Base-by-base conservation (phyloP, 192 early-diverging fungal species). In the Phlyctochytrium arcticum region DNA sequence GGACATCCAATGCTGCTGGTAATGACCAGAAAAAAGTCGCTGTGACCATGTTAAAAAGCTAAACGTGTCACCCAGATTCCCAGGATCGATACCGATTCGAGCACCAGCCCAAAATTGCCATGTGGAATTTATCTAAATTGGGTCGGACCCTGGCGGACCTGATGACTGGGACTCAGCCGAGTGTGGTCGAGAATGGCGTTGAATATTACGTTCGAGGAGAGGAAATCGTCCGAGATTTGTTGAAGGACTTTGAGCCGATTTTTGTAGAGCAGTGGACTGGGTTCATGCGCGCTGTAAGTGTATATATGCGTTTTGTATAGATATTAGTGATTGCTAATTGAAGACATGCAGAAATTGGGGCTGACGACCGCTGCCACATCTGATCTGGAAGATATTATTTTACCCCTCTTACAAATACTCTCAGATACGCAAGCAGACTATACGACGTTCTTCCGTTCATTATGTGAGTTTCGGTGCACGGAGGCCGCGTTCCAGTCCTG, bases 1-100 rank as follows among this genome's bases (percentile, higher is more conserved):
- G 83, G 60, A 79, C 90, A 27, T 90, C 88, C 72, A 94, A 94
- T 67, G 56, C 55, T 49, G 88, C 89, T 5, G 91, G 91, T 47
- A 48, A 57, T 23, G 17, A n/a, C n/a, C n/a, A n/a, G n/a, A n/a
- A n/a, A n/a, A n/a, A n/a, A n/a, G n/a, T n/a, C n/a, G n/a, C n/a
- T n/a, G n/a, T n/a, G n/a, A n/a, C n/a, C n/a, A n/a, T n/a, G n/a
- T n/a, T n/a, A n/a, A 27, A 53, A 2, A 27, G 1, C 21, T 3
- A 17, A 12, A n/a, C 24, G 10, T 1, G 1, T 27, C 1, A 47
- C 19, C 29, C 58, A 17, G 35, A 47, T 3, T 24, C 42, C 8
- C n/a, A 49, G 0, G 90, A 90, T 17, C 85, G 91, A 21, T 91
- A 88, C 57, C 65, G 78, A 3, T 93, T 92, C 47, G 60, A 74